These are phyloP conservation scores for Phaeosphaeria sp. DNA, from an alignment of 2,329 filamentous ascomycete species.

Conservation along the genomic window DNA sequence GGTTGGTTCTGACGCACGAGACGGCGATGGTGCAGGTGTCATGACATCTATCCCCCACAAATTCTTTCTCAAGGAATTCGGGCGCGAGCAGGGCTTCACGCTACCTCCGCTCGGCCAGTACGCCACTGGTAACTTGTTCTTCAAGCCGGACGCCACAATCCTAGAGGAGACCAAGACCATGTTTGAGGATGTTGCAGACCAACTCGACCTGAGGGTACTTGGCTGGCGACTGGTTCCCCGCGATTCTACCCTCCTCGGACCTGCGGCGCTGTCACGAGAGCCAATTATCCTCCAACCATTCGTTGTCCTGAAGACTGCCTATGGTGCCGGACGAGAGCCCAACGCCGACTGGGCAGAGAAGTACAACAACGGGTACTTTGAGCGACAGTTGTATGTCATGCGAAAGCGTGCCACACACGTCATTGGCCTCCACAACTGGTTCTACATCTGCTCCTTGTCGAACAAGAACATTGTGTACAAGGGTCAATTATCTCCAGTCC, in stretches of 20 bases:
- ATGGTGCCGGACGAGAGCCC: constrained; percentile 80
- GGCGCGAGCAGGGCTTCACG: constrained; percentile 84
- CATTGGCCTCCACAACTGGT: constrained; percentile 97
- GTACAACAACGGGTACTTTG: constrained; percentile 86
- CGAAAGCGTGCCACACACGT: constrained; percentile 94
- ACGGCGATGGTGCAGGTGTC: constrained; percentile 97
- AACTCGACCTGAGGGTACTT: constrained; percentile 84
- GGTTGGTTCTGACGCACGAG: constrained; percentile 95
- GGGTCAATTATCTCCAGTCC: constrained; percentile 89
- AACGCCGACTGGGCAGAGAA: constrained; percentile 77
- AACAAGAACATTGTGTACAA: constrained; percentile 99
- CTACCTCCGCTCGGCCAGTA: constrained; percentile 91
- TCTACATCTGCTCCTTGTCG: constrained; percentile 94
- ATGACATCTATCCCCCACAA: constrained; percentile 99
- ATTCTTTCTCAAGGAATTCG: constrained; percentile 99
- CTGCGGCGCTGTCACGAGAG: constrained; percentile 91
- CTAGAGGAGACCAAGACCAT: constrained; percentile 88
- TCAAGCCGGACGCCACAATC: constrained; percentile 93
- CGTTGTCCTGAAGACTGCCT: constrained; percentile 83
- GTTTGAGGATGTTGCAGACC: constrained; percentile 92
- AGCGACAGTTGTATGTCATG: constrained; percentile 91
- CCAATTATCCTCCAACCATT: constrained; percentile 95
- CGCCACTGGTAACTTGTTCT: constrained; percentile 96
- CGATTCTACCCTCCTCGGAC: constrained; percentile 90
- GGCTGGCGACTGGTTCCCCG: constrained; percentile 96